Evolutionary conservation across 176 grass and related monocot genomes (phyloP).

Genomic region (maize (Zea mays)): DNA sequence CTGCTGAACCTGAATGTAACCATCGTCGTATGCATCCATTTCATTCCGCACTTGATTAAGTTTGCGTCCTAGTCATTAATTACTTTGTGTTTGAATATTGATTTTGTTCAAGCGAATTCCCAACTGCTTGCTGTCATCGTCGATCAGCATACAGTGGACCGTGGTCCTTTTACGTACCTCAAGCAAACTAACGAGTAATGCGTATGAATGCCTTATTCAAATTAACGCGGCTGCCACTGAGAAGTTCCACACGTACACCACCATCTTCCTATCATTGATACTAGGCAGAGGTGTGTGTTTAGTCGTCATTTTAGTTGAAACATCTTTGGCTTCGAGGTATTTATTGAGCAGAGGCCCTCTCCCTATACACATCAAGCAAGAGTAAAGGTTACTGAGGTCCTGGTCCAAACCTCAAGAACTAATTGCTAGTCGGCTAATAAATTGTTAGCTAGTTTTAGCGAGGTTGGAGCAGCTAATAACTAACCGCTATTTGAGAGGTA

Average conservation of each 20-base stretch:
- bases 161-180: background rate
- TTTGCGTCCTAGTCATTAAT: background rate
- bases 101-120: background rate
- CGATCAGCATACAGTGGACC: background rate
- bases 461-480: no score
- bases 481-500: no score
- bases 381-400: no score
- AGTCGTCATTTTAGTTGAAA: background rate
- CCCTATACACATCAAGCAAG: no score
- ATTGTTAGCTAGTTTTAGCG: no score
- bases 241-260: background rate
- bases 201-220: background rate
- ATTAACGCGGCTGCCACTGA: background rate
- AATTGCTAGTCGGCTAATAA: no score
- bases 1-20: no score
- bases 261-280: background rate
- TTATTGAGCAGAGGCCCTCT: no score
- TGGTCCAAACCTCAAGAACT: no score
- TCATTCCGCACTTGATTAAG: background rate
- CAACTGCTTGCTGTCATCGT: background rate
- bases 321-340: no score
- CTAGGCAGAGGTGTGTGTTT: background rate
- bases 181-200: background rate
- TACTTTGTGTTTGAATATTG: background rate
- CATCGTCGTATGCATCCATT: no score